Evolutionary conservation across 768 basidiomycete species (phyloP).

Genomic region (Cystofilobasidium ferigula): DNA sequence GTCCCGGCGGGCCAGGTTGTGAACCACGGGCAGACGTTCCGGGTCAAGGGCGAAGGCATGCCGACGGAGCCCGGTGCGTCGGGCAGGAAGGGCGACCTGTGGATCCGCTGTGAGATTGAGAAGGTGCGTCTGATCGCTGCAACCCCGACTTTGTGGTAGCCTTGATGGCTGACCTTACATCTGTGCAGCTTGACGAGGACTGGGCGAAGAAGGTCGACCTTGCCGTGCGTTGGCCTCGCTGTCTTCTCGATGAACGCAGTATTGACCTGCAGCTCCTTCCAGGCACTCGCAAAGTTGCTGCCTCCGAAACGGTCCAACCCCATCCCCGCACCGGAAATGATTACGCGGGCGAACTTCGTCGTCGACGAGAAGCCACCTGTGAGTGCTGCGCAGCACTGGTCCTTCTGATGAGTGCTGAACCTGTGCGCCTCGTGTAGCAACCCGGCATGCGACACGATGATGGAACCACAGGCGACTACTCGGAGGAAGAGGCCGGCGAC

Average conservation of each 20-base stretch:
- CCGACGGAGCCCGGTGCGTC: constrained; percentile 48
- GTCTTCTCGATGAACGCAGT: background rate
- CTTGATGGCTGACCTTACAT: background rate
- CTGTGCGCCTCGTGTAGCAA: background rate
- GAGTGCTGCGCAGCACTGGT: constrained; percentile 50
- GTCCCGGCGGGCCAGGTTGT: constrained; percentile 49
- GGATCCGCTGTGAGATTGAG: constrained; percentile 71
- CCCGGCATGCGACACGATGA: constrained; percentile 54
- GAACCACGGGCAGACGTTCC: constrained; percentile 47
- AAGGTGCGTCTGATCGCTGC: constrained; percentile 23
- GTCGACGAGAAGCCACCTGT: constrained; percentile 20
- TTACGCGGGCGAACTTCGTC: constrained; percentile 62
- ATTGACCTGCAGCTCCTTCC: constrained; percentile 7
- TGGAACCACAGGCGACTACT: constrained; percentile 59
- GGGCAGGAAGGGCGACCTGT: constrained; percentile 66
- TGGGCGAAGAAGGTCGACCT: constrained; percentile 62
- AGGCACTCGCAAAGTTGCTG: constrained; percentile 57
- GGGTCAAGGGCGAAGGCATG: constrained; percentile 80
- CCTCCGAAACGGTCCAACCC: constrained; percentile 68
- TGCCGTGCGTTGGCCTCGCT: constrained; percentile 22
- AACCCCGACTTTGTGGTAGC: background rate
- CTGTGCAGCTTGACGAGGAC: constrained; percentile 37
- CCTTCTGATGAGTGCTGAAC: constrained; percentile 60
- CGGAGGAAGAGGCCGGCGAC: constrained; percentile 46
- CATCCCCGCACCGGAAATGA: constrained; percentile 57